Evolutionary conservation across 345 rosid genomes (phyloP).

Genomic region (Corchorus olitorius): DNA sequence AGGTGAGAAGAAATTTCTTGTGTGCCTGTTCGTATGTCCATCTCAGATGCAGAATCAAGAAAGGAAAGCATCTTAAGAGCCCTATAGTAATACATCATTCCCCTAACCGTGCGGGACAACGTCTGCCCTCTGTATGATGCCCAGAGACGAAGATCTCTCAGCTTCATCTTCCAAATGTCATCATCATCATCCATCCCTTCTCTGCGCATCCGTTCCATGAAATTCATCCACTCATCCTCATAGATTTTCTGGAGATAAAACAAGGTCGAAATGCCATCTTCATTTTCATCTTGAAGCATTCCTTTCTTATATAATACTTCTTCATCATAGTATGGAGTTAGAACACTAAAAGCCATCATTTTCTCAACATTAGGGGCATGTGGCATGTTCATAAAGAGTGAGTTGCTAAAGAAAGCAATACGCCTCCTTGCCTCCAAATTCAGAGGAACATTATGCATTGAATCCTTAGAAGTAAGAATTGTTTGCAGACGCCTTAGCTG

Average conservation of each 20-base stretch:
- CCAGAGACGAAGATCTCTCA: constrained; percentile 88
- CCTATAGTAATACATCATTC: constrained; percentile 93
- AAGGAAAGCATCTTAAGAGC: constrained; percentile 84
- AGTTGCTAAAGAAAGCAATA: constrained; percentile 88
- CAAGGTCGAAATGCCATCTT: constrained; percentile 84
- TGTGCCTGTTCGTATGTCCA: constrained; percentile 68
- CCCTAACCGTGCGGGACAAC: constrained; percentile 85
- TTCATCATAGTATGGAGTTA: constrained; percentile 91
- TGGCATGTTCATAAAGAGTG: constrained; percentile 95
- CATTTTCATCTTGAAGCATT: constrained; percentile 68
- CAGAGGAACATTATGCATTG: constrained; percentile 77
- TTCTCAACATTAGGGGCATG: constrained; percentile 84
- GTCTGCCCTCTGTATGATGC: constrained; percentile 97
- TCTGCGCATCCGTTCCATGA: constrained; percentile 79
- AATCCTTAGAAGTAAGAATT: constrained; percentile 78
- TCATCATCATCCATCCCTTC: constrained; percentile 72
- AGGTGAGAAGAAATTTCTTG: constrained; percentile 48
- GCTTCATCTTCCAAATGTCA: constrained; percentile 67
- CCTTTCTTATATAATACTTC: constrained; percentile 75
- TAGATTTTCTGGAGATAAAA: constrained; percentile 88
- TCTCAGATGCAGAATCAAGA: constrained; percentile 88
- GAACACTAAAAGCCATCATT: constrained; percentile 93
- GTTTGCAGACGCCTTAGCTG: constrained; percentile 73
- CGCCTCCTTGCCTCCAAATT: constrained; percentile 89
- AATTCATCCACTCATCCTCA: constrained; percentile 88